A percentile compares a stretch with the other conserved stretches of the same genome.
phyloP scores from a whole-genome alignment of 495 filamentous ascomycete species.

The Hypomontagnella monticulosa region DNA sequence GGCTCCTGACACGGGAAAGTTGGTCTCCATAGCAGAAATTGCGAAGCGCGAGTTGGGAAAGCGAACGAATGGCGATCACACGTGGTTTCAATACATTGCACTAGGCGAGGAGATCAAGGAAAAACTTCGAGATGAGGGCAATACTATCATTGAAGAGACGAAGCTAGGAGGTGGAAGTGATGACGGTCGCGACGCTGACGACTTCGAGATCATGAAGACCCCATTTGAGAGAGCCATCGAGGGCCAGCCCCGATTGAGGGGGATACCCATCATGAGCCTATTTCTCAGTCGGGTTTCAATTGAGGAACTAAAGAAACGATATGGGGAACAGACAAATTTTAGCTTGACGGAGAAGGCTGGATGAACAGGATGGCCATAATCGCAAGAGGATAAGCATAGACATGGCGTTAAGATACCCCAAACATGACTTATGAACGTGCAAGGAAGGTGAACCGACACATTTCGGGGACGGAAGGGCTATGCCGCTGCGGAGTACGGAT shows the following conservation, averaged over 20 bases:
- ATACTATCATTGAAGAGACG: constrained; percentile 53
- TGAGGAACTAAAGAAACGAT: constrained; percentile 55
- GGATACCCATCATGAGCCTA: constrained; percentile 62
- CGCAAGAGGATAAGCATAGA: background rate
- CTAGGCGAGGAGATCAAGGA: constrained; percentile 44
- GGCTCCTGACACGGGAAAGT: constrained; percentile 62
- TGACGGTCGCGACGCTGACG: constrained; percentile 51
- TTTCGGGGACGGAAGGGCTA: background rate
- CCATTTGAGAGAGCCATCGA: constrained; percentile 56
- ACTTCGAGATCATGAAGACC: constrained; percentile 66
- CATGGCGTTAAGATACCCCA: constrained; percentile 9
- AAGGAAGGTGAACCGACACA: background rate
- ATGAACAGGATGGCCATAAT: background rate
- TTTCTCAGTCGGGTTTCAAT: constrained; percentile 67
- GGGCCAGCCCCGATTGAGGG: constrained; percentile 41
- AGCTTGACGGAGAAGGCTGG: background rate
- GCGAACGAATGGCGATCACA: constrained; percentile 27
- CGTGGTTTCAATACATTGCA: constrained; percentile 71
- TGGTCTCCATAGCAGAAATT: constrained; percentile 72
- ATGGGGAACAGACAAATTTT: constrained; percentile 43
- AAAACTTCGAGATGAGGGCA: constrained; percentile 34
- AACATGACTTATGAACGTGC: background rate
- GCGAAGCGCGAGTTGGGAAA: constrained; percentile 67
- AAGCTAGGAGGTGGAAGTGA: constrained; percentile 21
- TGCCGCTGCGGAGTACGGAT: constrained; percentile 5